Evolutionary conservation across 2,329 filamentous ascomycete genomes (phyloP), one percentile per base, ranked within the genome.

Genomic region (Fusarium sp.): DNA sequence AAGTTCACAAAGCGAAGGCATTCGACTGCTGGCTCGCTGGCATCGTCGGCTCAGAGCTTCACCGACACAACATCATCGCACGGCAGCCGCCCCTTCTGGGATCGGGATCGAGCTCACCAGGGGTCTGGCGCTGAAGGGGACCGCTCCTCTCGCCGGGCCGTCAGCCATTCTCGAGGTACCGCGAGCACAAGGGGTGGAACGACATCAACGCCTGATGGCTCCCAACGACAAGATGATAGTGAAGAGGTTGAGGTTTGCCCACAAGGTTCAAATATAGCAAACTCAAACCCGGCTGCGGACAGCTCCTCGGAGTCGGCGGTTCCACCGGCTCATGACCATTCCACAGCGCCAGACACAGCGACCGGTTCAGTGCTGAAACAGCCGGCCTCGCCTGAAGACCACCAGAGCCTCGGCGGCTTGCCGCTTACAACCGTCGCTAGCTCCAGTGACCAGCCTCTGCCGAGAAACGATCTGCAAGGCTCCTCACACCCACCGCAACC

Each of bases 1-100:
- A 86, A 83, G 71, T 84, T 88, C 69, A 80, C 84, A 64, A 80
- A 85, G 50, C 76, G 80, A 69, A 82, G 85, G 72, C 82, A 85
- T 66, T 87, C 86, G 64, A 79, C 81, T 37, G 75, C 81, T 33
- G 80, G 81, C 54, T 82, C 84, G 43, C 73, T 84, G 67, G 75
- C 80, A 35, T 83, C 84, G 61, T 81, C 81, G 61, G 81, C 73
- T 63, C 77, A 72, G 74, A 73, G 79, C 72, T 52, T 65, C 45
- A 66, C 73, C 56, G 68, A 76, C 45, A 68, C 70, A 25, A 61
- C 64, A 15, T 76, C 75, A 47, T 75, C 78, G 20, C 47, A 78
- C 22, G 69, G 73, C 32, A 79, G 76, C 57, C 77, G 75, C 63
- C 75, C 77, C 40, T 47, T 75, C 15, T 77, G 75, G 75, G 75